Evolutionary conservation across 306 rosid genomes (phyloP), one percentile per base, ranked within the genome.

Genomic region (Albizia julibrissin): DNA sequence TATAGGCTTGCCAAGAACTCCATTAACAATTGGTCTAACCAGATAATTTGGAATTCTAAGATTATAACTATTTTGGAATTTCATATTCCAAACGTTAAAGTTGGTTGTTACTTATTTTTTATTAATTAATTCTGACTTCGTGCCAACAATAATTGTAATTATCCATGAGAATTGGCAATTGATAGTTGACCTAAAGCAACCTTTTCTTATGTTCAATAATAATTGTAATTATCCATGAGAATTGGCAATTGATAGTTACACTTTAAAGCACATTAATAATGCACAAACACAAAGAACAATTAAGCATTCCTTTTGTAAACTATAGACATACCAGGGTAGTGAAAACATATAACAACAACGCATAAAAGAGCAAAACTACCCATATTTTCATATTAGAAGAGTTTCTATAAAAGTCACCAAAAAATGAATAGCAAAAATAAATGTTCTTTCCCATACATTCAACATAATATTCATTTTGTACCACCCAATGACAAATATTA

Each of bases 401-500:
- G n/a, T n/a, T n/a, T n/a, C n/a, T n/a, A n/a, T n/a, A n/a, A n/a
- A n/a, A n/a, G n/a, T n/a, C n/a, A n/a, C n/a, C n/a, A n/a, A n/a
- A n/a, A n/a, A n/a, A n/a, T n/a, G n/a, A n/a, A n/a, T n/a, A n/a
- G n/a, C n/a, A n/a, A n/a, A n/a, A n/a, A n/a, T n/a, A n/a, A n/a
- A n/a, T n/a, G n/a, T n/a, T n/a, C n/a, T n/a, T 33, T 71, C 42
- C 22, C 70, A 33, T 31, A 50, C 31, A 75, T 72, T 66, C 26
- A 40, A 47, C 66, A 24, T n/a, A n/a, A n/a, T n/a, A n/a, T n/a
- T n/a, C n/a, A n/a, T n/a, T n/a, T n/a, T n/a, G n/a, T n/a, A n/a
- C 14, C 43, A 16, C 66, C 49, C 62, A 56, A 47, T 54, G 31
- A 6, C 39, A 26, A 86, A 79, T 65, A 64, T 44, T 88, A 95